Conservation (phyloP, 116 monocot species). For the Iris pallida region DNA sequence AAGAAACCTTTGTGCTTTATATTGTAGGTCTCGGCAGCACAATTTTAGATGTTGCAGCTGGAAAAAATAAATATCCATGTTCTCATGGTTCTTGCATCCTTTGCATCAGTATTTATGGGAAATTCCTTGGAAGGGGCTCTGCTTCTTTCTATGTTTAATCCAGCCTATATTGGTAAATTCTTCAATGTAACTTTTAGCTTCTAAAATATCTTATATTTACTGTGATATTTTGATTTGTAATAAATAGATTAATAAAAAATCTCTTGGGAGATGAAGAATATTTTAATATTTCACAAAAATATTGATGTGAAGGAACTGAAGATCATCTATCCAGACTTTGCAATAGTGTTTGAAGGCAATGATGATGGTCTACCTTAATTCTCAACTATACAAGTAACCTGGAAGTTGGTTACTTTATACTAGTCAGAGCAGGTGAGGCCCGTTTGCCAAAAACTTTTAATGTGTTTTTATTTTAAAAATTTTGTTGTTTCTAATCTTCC, state of each 20-base stretch:
- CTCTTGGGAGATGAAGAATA: conserved; percentile 81
- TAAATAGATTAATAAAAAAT: neutral
- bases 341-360: conserved; percentile 55
- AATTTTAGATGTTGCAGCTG: conserved; percentile 70
- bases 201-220: neutral
- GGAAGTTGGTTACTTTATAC: conserved; percentile 74
- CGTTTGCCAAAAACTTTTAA: neutral
- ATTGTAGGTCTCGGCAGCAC: conserved; percentile 80
- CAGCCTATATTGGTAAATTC: conserved; percentile 88
- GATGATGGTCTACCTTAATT: conserved; percentile 44
- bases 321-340: conserved; percentile 89
- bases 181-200: neutral
- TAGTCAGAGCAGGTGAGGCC: conserved; percentile 99
- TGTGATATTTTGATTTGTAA: neutral
- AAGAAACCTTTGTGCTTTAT: conserved; percentile 5
- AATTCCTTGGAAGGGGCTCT: conserved; percentile 93
- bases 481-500: neutral
- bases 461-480: no score
- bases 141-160: conserved; percentile 98
- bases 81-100: conserved; percentile 98
- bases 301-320: conserved; percentile 94
- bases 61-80: conserved; percentile 97
- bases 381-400: conserved; percentile 65
- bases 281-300: conserved; percentile 91
- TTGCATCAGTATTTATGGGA: conserved; percentile 98